Percentiles rank a stretch among this genome's conserved stretches.
phyloP scores from a whole-genome alignment of 495 filamentous ascomycete genomes.

The Xylaria cubensis region DNA sequence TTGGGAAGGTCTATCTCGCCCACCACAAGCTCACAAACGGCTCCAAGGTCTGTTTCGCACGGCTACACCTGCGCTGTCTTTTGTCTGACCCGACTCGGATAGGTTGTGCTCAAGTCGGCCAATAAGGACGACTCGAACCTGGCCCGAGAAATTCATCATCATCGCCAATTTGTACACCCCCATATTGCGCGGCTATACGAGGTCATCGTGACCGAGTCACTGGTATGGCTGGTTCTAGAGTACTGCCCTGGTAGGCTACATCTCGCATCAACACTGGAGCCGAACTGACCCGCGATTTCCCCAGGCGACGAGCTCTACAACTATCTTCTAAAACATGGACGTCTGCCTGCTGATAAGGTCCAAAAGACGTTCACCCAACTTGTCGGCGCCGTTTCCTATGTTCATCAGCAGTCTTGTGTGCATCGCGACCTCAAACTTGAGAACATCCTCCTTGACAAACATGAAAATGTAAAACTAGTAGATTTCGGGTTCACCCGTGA shows the following conservation, averaged over 20 bases:
- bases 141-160: conserved; percentile 96
- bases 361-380: conserved; percentile 96
- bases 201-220: conserved; percentile 90
- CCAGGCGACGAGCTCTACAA: conserved; percentile 96
- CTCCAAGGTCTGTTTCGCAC: conserved; percentile 75
- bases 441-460: conserved; percentile 95
- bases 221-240: conserved; percentile 97
- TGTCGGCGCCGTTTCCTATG: conserved; percentile 93
- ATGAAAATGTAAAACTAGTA: conserved; percentile 98
- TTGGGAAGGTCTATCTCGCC: conserved; percentile 97
- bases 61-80: conserved; percentile 11
- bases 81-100: conserved; percentile 26
- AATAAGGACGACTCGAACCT: conserved; percentile 96
- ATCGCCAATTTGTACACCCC: conserved; percentile 95
- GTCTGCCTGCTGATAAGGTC: conserved; percentile 84
- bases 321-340: conserved; percentile 86
- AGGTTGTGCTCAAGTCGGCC: conserved; percentile 98
- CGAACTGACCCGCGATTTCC: neutral
- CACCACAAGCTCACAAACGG: conserved; percentile 98
- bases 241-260: conserved; percentile 84
- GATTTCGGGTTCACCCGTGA: conserved; percentile 98
- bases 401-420: conserved; percentile 93
- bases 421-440: conserved; percentile 97
- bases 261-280: neutral
- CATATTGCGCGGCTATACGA: conserved; percentile 98